Percentiles rank a stretch among this genome's conserved stretches.
Evolutionary conservation across 495 filamentous ascomycete species (phyloP).

Genomic region (Aspergillus haitiensis): DNA sequence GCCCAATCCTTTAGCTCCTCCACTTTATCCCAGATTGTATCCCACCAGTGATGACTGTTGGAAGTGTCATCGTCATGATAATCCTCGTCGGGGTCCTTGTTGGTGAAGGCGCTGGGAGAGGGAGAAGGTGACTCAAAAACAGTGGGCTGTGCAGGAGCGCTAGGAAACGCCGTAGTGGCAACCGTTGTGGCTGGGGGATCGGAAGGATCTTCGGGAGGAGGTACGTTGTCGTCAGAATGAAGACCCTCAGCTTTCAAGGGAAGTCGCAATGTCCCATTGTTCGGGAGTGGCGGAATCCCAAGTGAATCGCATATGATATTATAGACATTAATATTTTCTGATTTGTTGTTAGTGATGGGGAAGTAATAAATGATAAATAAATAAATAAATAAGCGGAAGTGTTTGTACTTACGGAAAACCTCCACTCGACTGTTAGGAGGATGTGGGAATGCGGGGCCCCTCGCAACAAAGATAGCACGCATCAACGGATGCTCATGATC

Average conservation of each 20-base stretch:
- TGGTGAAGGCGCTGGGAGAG: slow-evolving; percentile 19
- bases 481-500: slow-evolving; percentile 88
- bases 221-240: slow-evolving; percentile 54
- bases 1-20: slow-evolving; percentile 44
- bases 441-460: slow-evolving; percentile 87
- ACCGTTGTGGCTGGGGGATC: slow-evolving; percentile 34
- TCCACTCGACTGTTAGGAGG: slow-evolving; percentile 75
- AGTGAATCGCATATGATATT: slow-evolving; percentile 89
- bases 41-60: slow-evolving; percentile 34
- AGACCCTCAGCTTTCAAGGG: slow-evolving; percentile 69
- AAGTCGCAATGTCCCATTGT: slow-evolving; percentile 86
- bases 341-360: not conserved
- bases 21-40: slow-evolving; percentile 35
- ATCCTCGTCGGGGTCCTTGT: slow-evolving; percentile 24
- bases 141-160: not conserved
- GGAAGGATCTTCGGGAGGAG: slow-evolving; percentile 36
- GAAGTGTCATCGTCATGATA: slow-evolving; percentile 28
- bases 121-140: slow-evolving; percentile 2
- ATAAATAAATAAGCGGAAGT: not conserved
- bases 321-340: slow-evolving; percentile 94
- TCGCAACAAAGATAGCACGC: slow-evolving; percentile 87
- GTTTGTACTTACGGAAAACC: slow-evolving; percentile 69
- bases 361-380: not conserved
- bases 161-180: not conserved
- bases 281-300: slow-evolving; percentile 63